Evolutionary conservation across 768 basidiomycete genomes (phyloP).

Genomic region (Chlorophyllum brunneum): DNA sequence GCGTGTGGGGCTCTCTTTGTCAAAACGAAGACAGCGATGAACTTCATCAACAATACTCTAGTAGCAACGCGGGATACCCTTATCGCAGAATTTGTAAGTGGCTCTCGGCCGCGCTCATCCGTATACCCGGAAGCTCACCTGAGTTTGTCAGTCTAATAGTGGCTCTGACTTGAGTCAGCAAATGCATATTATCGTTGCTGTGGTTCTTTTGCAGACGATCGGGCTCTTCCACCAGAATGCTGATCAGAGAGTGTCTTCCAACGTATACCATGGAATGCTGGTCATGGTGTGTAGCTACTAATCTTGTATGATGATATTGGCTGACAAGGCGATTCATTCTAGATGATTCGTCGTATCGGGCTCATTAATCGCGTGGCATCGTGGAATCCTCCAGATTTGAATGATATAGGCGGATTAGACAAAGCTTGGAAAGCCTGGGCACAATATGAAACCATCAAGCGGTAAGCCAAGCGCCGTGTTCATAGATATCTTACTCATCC

Average conservation of each 20-base stretch:
- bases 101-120: slow-evolving; percentile 1
- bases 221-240: slow-evolving; percentile 50
- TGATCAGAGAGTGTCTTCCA: slow-evolving; percentile 45
- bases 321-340: not conserved
- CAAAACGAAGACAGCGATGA: slow-evolving; percentile 41
- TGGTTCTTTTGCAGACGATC: slow-evolving; percentile 52
- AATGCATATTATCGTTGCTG: slow-evolving; percentile 36
- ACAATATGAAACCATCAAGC: slow-evolving; percentile 51
- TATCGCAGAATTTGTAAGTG: slow-evolving; percentile 53
- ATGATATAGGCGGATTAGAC: slow-evolving; percentile 32
- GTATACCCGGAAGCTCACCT: not conserved
- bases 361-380: slow-evolving; percentile 38
- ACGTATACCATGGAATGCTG: slow-evolving; percentile 57
- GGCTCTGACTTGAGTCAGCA: slow-evolving; percentile 8
- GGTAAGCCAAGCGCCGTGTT: slow-evolving; percentile 31
- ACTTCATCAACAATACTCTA: slow-evolving; percentile 45
- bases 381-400: slow-evolving; percentile 42
- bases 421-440: slow-evolving; percentile 55
- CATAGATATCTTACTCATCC: slow-evolving; percentile 10
- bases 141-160: slow-evolving; percentile 12
- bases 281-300: slow-evolving; percentile 41
- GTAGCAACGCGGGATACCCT: slow-evolving; percentile 42
- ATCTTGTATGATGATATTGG: not conserved
- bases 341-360: slow-evolving; percentile 47
- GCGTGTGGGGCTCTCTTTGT: slow-evolving; percentile 60